Conservation (phyloP, 2,329 filamentous ascomycete species). For the Cucurbitaria berberidis region DNA sequence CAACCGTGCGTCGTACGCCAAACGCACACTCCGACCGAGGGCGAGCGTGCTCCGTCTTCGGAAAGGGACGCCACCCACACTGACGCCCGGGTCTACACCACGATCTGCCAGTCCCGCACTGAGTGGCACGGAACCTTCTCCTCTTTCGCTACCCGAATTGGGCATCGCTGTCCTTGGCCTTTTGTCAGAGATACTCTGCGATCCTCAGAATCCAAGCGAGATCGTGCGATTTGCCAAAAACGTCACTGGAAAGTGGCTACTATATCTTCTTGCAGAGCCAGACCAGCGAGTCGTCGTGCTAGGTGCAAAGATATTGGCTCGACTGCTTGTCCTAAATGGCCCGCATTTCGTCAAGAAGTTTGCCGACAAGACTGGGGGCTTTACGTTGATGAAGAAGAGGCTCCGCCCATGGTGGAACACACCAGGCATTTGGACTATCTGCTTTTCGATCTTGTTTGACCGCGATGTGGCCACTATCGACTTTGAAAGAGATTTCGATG, state of each 20-base stretch:
- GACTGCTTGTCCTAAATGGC: slow-evolving; percentile 83
- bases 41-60: slow-evolving; percentile 42
- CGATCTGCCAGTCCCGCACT: slow-evolving; percentile 42
- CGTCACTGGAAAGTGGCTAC: slow-evolving; percentile 95
- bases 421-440: slow-evolving; percentile 82
- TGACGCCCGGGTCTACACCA: slow-evolving; percentile 38
- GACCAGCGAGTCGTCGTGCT: slow-evolving; percentile 82
- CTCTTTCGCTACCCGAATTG: slow-evolving; percentile 68
- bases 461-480: slow-evolving; percentile 77
- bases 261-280: slow-evolving; percentile 88
- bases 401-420: slow-evolving; percentile 89
- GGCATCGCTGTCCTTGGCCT: slow-evolving; percentile 77
- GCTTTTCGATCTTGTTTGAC: slow-evolving; percentile 87
- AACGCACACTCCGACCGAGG: slow-evolving; percentile 42
- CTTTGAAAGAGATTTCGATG: slow-evolving; percentile 74
- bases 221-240: slow-evolving; percentile 90
- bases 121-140: slow-evolving; percentile 18
- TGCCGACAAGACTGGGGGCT: slow-evolving; percentile 83
- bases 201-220: slow-evolving; percentile 69
- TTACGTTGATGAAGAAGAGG: slow-evolving; percentile 80
- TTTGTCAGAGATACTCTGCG: slow-evolving; percentile 79
- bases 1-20: slow-evolving; percentile 52
- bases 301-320: slow-evolving; percentile 81
- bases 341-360: slow-evolving; percentile 85
- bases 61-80: slow-evolving; percentile 32